Evolutionary conservation across 768 basidiomycete genomes (phyloP), one percentile per base, ranked within the genome.

Genomic region (Russula ochroleuca): DNA sequence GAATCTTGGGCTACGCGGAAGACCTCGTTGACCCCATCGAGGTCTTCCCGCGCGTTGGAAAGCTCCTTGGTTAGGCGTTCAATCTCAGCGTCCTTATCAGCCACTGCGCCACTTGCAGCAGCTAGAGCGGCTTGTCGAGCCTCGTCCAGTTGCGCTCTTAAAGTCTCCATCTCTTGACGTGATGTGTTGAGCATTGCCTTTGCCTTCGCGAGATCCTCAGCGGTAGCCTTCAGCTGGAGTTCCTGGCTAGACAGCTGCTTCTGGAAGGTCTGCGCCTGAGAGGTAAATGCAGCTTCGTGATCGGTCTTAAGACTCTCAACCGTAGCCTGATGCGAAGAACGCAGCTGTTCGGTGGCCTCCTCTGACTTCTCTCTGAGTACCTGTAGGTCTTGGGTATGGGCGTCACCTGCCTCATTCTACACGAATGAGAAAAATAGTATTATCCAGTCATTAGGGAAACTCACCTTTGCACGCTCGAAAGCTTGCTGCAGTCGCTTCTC

Each of bases 171-270:
- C 67, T 92, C 88, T 3, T 77, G 71, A 33, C 78, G 78, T 35
- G 83, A 76, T 7, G 80, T 64, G 21, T 85, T 80, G 9, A 86
- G 70, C 28, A 82, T 75, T 1, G 81, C 71, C 73, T 94, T 93
- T 6, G 88, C 80, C 77, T 92, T 93, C 3, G 79, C 70, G 40
- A 94, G 84, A 72, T 93, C 91, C 65, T 94, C 91, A 70, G 87
- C 84, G 0, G 92, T 91, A 15, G 91, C 92, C 70, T 87, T 91
- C 48, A 94, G 81, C 68, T 93, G 90, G 35, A 92, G 76, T 61
- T 76, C 83, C 65, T 87, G 78, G 55, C 75, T 81, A 59, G 77
- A 77, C 56, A 89, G 79, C 69, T 82, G 81, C 76, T 91, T 91
- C 74, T 85, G 83, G 23, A 86, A 74, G 0, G 72, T 72, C 58